Conservation (phyloP, 2,329 filamentous ascomycete species). For the Scedosporium minutisporum region DNA sequence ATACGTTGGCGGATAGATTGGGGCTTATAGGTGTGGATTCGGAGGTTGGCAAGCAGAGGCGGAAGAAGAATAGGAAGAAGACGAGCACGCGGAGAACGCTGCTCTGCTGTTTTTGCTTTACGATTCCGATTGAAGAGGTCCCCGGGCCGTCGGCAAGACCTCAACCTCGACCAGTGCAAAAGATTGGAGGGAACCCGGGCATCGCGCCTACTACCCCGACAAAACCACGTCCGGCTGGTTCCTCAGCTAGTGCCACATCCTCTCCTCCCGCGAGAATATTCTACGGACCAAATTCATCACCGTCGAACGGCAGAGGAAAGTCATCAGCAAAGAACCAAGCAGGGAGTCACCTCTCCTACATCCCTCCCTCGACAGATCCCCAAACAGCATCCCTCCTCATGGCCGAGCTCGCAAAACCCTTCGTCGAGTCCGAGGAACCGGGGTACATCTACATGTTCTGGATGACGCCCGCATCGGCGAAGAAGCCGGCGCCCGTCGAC, state of each 20-base stretch:
- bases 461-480: slow-evolving; percentile 59
- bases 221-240: slow-evolving; percentile 11
- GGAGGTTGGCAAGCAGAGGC: slow-evolving; percentile 10
- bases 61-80: slow-evolving; percentile 8
- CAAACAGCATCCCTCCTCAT: slow-evolving; percentile 61
- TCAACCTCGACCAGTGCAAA: slow-evolving; percentile 36
- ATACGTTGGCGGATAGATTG: slow-evolving; percentile 73
- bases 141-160: slow-evolving; percentile 31
- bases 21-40: slow-evolving; percentile 56
- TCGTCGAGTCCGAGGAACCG: slow-evolving; percentile 57
- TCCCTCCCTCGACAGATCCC: slow-evolving; percentile 58
- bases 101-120: slow-evolving; percentile 44
- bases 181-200: slow-evolving; percentile 7
- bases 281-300: slow-evolving; percentile 10
- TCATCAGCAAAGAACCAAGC: slow-evolving; percentile 14
- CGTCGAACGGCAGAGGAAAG: slow-evolving; percentile 17
- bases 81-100: slow-evolving; percentile 22
- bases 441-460: slow-evolving; percentile 99
- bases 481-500: slow-evolving; percentile 45
- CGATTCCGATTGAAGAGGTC: slow-evolving; percentile 34
- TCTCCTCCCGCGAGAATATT: slow-evolving; percentile 17
- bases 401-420: slow-evolving; percentile 65
- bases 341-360: slow-evolving; percentile 50
- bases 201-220: slow-evolving; percentile 16
- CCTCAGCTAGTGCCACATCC: too few relatives aligned